phyloP scores from a whole-genome alignment of 2,329 filamentous ascomycete genomes.

The Botrytis byssoidea region DNA sequence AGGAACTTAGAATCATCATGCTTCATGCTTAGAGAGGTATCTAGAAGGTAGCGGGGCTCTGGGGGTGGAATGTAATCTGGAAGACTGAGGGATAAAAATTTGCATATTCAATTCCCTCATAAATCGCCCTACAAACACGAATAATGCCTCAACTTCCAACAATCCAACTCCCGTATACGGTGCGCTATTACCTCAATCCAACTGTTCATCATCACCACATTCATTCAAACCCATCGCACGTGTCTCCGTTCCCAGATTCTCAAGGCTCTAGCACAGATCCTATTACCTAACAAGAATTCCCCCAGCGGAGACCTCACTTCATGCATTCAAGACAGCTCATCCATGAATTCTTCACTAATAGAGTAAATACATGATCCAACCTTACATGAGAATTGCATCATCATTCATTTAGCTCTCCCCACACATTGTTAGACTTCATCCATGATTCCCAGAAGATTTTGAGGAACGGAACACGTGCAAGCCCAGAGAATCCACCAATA shows the following conservation, averaged over 20 bases:
- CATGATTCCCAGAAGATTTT: neutral
- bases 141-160: neutral
- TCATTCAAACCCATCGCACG: neutral
- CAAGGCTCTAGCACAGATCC: neutral
- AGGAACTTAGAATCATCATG: neutral
- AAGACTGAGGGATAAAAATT: neutral
- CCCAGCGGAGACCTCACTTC: neutral
- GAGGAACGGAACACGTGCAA: conserved; percentile 1
- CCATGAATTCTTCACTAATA: conserved; percentile 8
- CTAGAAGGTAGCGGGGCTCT: conserved; percentile 4
- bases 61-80: neutral
- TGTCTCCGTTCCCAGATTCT: neutral
- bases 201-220: neutral
- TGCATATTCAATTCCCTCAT: neutral
- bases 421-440: conserved; percentile 3
- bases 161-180: neutral
- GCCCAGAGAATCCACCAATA: neutral
- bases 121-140: neutral
- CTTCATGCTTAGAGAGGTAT: neutral
- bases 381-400: conserved; percentile 11
- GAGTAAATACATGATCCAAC: neutral
- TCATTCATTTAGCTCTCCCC: conserved; percentile 2
- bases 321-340: conserved; percentile 5
- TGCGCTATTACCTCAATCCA: neutral
- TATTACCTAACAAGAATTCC: conserved; percentile 3